Base-by-base conservation (phyloP, 768 basidiomycete genomes). In the Dictyophora rubrovolvata region DNA sequence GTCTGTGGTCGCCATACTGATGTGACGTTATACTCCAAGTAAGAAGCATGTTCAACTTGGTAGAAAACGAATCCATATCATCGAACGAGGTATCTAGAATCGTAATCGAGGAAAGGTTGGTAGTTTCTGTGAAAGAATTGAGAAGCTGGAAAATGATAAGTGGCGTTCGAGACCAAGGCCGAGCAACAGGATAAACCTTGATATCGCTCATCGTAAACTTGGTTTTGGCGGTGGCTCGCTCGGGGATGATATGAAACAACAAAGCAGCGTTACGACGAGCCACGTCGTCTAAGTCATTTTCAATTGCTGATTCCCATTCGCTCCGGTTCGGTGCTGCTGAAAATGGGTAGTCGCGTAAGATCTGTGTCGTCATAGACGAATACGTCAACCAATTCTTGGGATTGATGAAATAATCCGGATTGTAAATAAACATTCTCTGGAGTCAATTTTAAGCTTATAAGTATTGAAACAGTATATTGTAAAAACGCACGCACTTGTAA, bases 1-100 rank as follows among this genome's bases (percentile, higher is more conserved):
- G 82, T 35, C 89, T 77, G 63, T 91, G 90, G 48, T 89, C 85
- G 10, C 90, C 89, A 61, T 85, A 90, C 69, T 92, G 90, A 17
- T 87, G 73, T 2, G 84, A 80, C 0, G 89, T 88, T 23, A 91
- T 82, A 64, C 82, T 81, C 89, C 90, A 93, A 0, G 86, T 86
- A 10, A 92, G 75, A 1, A 91, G 75, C 55, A 84, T 78, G 63
- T 87, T 82, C 17, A 91, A 77, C 66, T 90, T 89, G 60, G 79
- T 78, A n/a, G 75, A 70, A 64, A 89, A 87, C 11, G 69, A 67
- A 12, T 73, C 65, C 20, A 71, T 66, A 56, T 77, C 74, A 20
- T 42, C 55, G 55, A 23, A 69, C 67, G 1, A 68, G 66, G 28
- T 72, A 7, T 78, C 74, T 63, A 91, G 87, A 67, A 86, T 88